Evolutionary conservation across 768 basidiomycete species (phyloP).

Genomic region (Lactarius indigo): DNA sequence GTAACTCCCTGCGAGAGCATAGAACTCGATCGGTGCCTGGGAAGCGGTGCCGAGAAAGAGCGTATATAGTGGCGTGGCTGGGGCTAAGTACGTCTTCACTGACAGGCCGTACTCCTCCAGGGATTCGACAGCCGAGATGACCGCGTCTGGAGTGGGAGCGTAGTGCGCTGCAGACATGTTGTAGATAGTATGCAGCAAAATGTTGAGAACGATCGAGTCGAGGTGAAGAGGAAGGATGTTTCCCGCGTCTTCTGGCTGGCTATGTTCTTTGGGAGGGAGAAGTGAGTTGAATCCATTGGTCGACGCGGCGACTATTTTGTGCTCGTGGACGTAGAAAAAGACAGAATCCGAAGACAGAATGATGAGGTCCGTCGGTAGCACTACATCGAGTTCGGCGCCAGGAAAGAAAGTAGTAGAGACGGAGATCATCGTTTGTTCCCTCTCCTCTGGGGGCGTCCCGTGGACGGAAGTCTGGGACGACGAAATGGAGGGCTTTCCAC

Average conservation of each 20-base stretch:
- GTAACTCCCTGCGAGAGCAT: slow-evolving; percentile 63
- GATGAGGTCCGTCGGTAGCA: slow-evolving; percentile 57
- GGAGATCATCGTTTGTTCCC: slow-evolving; percentile 56
- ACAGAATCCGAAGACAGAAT: slow-evolving; percentile 72
- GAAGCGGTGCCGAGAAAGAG: slow-evolving; percentile 67
- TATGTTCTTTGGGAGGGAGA: slow-evolving; percentile 44
- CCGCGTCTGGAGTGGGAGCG: slow-evolving; percentile 58
- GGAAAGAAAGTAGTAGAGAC: slow-evolving; percentile 84
- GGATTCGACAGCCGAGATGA: slow-evolving; percentile 53
- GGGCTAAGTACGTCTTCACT: slow-evolving; percentile 44
- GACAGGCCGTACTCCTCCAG: slow-evolving; percentile 60
- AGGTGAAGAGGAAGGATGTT: slow-evolving; percentile 60
- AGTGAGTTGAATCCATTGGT: slow-evolving; percentile 60
- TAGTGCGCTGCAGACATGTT: slow-evolving; percentile 72
- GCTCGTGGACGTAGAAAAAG: slow-evolving; percentile 77
- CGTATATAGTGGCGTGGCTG: slow-evolving; percentile 53
- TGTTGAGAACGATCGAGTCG: slow-evolving; percentile 58
- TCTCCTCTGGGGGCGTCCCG: slow-evolving; percentile 34
- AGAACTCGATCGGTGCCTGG: slow-evolving; percentile 64
- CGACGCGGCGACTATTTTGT: slow-evolving; percentile 56
- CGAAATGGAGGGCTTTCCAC: slow-evolving; percentile 7
- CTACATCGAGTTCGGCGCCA: slow-evolving; percentile 50
- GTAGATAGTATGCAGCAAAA: slow-evolving; percentile 71
- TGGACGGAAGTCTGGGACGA: slow-evolving; percentile 32
- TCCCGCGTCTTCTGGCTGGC: slow-evolving; percentile 39